Evolutionary conservation across 2,329 filamentous ascomycete species (phyloP).

Genomic region (Talaromyces pinophilus): DNA sequence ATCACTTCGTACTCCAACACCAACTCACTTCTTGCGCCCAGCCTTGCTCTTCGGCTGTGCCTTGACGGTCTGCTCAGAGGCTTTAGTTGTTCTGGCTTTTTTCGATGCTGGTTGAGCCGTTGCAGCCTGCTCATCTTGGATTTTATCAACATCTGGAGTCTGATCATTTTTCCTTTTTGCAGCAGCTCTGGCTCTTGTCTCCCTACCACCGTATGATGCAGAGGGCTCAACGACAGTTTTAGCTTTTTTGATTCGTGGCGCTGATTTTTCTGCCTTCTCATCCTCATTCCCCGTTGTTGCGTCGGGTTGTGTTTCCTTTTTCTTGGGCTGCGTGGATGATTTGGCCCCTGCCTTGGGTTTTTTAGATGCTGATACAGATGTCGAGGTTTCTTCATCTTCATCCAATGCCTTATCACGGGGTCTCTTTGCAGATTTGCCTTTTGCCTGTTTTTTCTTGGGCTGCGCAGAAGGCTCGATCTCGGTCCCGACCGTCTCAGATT

Average conservation of each 20-base stretch:
- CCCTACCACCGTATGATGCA: not conserved
- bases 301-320: not conserved
- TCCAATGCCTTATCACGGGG: not conserved
- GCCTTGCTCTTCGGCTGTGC: not conserved
- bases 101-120: not conserved
- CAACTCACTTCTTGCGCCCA: not conserved
- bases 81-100: not conserved
- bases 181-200: not conserved
- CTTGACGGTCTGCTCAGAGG: not conserved
- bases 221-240: not conserved
- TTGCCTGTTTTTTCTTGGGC: not conserved
- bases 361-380: not conserved
- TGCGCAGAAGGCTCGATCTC: not conserved
- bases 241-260: not conserved
- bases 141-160: not conserved
- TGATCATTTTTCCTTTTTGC: not conserved
- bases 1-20: not conserved
- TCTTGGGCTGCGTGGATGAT: not conserved
- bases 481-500: not conserved
- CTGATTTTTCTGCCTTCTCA: not conserved
- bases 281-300: not conserved
- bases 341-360: not conserved
- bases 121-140: not conserved
- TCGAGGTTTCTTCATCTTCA: not conserved
- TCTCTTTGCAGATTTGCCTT: not conserved